These are phyloP conservation scores for Yamadazyma buinensis DNA, from an alignment of 1,139 yeast genomes.

Conservation along the genomic window DNA sequence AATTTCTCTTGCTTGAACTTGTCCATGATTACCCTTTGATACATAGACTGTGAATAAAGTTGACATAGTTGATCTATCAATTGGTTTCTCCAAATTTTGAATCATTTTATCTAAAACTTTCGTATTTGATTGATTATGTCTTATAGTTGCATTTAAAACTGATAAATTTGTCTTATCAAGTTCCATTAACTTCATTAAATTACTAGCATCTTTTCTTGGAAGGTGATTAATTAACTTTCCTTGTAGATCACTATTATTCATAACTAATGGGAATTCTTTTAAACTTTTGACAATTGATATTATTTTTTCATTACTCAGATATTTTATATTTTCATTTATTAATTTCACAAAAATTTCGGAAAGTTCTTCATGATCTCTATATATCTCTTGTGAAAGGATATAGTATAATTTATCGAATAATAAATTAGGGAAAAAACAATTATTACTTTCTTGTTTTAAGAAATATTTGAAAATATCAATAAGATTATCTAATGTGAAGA, in stretches of 20 bases:
- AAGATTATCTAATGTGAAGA: no score
- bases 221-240: neutral
- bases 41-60: conserved; percentile 30
- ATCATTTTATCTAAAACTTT: conserved; percentile 19
- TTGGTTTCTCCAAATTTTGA: conserved; percentile 23
- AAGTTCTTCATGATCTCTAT: neutral
- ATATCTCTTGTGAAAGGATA: no score
- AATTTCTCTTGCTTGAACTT: conserved; percentile 27
- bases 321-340: conserved; percentile 10
- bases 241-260: conserved; percentile 1
- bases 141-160: conserved; percentile 2
- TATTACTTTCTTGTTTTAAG: neutral
- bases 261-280: conserved; percentile 1
- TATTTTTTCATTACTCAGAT: conserved; percentile 1
- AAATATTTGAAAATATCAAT: no score
- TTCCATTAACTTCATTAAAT: neutral
- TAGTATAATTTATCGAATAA: conserved; percentile 12
- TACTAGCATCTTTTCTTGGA: neutral
- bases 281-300: neutral
- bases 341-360: conserved; percentile 5
- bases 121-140: neutral
- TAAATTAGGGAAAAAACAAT: conserved; percentile 16
- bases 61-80: conserved; percentile 31
- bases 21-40: conserved; percentile 15
- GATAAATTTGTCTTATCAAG: conserved; percentile 1